These are phyloP conservation scores for Arachnopeziza araneosa DNA, from an alignment of 2,329 filamentous ascomycete species.

Conservation along the genomic window DNA sequence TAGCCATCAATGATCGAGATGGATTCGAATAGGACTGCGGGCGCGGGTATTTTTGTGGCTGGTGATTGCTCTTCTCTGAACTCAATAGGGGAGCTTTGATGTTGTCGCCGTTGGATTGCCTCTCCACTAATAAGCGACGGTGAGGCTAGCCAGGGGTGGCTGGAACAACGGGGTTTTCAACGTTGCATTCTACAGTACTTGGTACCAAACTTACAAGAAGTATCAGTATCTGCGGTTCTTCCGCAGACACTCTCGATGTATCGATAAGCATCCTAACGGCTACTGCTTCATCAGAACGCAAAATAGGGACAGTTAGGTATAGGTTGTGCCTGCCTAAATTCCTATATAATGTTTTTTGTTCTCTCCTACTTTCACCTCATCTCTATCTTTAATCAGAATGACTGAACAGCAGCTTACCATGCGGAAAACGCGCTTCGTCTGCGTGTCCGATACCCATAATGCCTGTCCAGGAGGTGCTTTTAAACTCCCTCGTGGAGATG, in stretches of 20 bases:
- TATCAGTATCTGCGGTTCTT: background rate
- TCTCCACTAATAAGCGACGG: slow-evolving; percentile 9
- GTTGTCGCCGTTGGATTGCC: slow-evolving; percentile 1
- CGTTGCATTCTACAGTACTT: background rate
- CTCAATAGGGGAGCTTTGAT: slow-evolving; percentile 15
- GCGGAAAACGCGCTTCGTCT: slow-evolving; percentile 59
- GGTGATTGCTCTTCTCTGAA: background rate
- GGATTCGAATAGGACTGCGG: background rate
- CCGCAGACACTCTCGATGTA: background rate
- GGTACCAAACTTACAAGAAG: too few relatives aligned
- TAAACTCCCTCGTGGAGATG: slow-evolving; percentile 64
- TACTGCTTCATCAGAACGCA: background rate
- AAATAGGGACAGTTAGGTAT: background rate
- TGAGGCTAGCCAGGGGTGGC: background rate
- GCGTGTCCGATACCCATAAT: slow-evolving; percentile 74
- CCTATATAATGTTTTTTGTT: background rate
- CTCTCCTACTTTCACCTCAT: background rate
- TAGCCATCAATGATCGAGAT: background rate
- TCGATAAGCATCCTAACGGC: too few relatives aligned
- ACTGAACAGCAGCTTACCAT: slow-evolving; percentile 8
- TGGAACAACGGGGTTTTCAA: background rate
- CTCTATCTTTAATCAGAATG: slow-evolving; percentile 2
- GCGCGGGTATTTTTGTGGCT: background rate
- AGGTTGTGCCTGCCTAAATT: background rate
- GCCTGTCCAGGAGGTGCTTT: slow-evolving; percentile 42